Base-by-base conservation (phyloP, 192 early-diverging fungal genomes). In the Lobulomyces angularis region DNA sequence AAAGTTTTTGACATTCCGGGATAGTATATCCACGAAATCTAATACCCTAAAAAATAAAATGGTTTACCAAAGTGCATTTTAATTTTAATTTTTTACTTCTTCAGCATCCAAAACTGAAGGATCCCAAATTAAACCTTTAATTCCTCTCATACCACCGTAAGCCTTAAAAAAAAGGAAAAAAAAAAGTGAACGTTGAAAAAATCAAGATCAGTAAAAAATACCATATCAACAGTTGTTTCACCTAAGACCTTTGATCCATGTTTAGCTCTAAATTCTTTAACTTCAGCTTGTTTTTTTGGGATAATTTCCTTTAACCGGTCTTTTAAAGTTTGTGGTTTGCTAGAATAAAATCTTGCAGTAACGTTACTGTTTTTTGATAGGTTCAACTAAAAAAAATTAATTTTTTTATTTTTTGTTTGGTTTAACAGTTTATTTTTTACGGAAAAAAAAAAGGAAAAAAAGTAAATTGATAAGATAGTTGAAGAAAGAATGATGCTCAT, bases 51-150 rank as follows among this genome's bases (percentile, higher is more conserved):
- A 1, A 11, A 40, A 12, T 16, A 32, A 32, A 32, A 12, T 26
- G 32, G 12, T 39, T 11, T 39, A 9, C 11, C 17, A 39, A 11
- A 39, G 32, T 12, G n/a, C 32, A 11, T 26, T 11, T 11, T 32
- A 12, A 39, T 25, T 12, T 9, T 11, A 11, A 17, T 30, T 17
- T 19, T 45, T 23, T 42, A 68, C 69, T 62, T 97, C 94, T 37
- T 95, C 80, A 40, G 94, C 69, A 59, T 97, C 94, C 40, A 97
- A 74, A 29, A 97, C 87, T 59, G 94, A 97, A 45, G 86, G 86
- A 65, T 97, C 94, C 86, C 86, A 92, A 64, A 97, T 72, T 51
- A 97, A 80, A 61, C 90, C 90, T 81, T 97, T 97, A 76, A 97
- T 89, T 46, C 90, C 94, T 64, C 94, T 83, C 90, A 97, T 97